Evolutionary conservation across 2,329 filamentous ascomycete species (phyloP).

Genomic region (Nigrospora osmanthi): DNA sequence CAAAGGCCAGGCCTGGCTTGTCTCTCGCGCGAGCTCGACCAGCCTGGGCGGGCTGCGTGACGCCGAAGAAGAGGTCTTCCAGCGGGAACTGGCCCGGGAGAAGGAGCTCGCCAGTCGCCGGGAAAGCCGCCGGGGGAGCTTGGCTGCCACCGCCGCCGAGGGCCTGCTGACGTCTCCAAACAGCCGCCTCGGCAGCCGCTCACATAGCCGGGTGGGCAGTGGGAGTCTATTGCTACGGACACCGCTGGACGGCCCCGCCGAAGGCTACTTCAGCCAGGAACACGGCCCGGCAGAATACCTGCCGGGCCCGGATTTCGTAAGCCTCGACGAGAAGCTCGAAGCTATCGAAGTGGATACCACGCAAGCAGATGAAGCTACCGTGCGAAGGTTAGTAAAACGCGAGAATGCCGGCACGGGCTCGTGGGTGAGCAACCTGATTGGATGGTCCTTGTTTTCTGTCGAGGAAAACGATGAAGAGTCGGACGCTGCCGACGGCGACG

Average conservation of each 20-base stretch:
- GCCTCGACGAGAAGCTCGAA: slow-evolving; percentile 52
- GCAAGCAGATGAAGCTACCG: slow-evolving; percentile 49
- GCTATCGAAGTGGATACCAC: slow-evolving; percentile 41
- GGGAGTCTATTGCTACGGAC: slow-evolving; percentile 33
- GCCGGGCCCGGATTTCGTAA: slow-evolving; percentile 54
- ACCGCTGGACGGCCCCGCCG: slow-evolving; percentile 31
- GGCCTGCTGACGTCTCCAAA: slow-evolving; percentile 27
- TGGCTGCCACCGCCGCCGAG: slow-evolving; percentile 27
- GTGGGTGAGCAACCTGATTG: slow-evolving; percentile 52
- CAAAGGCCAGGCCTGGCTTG: slow-evolving; percentile 63
- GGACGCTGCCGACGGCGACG: slow-evolving; percentile 26
- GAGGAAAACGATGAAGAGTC: slow-evolving; percentile 51
- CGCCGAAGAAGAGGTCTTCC: slow-evolving; percentile 43
- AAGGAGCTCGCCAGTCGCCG: slow-evolving; percentile 39
- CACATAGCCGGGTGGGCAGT: slow-evolving; percentile 34
- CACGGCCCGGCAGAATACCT: slow-evolving; percentile 25
- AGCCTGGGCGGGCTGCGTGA: slow-evolving; percentile 46
- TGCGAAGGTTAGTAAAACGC: slow-evolving; percentile 47
- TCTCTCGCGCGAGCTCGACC: slow-evolving; percentile 57
- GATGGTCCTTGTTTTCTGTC: slow-evolving; percentile 55
- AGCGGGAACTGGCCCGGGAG: slow-evolving; percentile 43
- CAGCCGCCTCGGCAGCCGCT: slow-evolving; percentile 40
- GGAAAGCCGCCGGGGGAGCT: slow-evolving; percentile 39
- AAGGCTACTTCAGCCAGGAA: slow-evolving; percentile 33
- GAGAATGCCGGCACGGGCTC: slow-evolving; percentile 43